These are phyloP conservation scores for Bromus sterilis DNA, from an alignment of 176 grass and related monocot species.

Conservation along the genomic window DNA sequence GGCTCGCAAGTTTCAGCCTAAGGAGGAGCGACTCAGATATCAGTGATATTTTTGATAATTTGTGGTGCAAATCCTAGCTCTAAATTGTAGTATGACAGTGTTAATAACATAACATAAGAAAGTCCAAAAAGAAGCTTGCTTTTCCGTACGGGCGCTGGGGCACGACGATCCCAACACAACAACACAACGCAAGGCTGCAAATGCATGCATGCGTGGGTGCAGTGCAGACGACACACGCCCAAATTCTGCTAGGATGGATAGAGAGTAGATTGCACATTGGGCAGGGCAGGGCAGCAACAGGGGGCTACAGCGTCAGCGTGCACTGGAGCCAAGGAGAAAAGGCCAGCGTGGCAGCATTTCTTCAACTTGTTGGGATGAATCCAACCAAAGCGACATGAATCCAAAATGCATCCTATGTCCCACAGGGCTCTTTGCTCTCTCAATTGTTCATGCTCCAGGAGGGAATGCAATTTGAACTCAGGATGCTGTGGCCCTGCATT, in stretches of 20 bases:
- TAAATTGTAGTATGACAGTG: neutral
- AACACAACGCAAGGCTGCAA: neutral
- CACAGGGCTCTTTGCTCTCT: no score
- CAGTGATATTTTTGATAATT: no score
- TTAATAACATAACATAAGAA: no score
- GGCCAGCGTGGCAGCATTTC: slow-evolving; percentile 7
- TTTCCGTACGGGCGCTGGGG: neutral
- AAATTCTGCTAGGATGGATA: neutral
- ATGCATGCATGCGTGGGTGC: neutral
- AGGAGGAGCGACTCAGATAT: no score
- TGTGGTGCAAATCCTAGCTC: neutral
- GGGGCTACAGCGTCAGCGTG: neutral
- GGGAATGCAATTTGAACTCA: neutral
- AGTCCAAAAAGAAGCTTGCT: no score
- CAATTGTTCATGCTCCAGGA: neutral
- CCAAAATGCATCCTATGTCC: neutral
- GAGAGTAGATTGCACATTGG: neutral
- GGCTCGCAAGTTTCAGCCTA: neutral
- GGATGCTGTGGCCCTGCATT: neutral
- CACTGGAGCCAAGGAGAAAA: neutral
- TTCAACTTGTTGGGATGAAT: neutral
- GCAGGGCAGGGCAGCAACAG: neutral
- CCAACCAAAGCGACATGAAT: neutral
- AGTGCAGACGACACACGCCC: neutral
- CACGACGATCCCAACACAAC: neutral